Base-by-base conservation (phyloP, 2,329 filamentous ascomycete genomes). In the Aspergillus calidoustus region DNA sequence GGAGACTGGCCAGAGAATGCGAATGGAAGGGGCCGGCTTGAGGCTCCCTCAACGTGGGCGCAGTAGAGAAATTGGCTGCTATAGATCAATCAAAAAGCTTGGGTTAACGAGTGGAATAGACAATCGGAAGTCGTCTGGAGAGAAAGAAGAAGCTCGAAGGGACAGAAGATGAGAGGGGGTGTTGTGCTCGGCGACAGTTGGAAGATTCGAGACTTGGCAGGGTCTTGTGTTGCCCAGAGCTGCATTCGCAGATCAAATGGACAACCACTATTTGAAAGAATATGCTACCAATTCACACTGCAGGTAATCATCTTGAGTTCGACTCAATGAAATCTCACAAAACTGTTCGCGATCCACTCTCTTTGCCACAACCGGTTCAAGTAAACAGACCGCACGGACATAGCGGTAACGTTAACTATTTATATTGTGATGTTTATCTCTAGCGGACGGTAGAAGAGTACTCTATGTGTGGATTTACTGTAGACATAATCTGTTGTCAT, bases 61-160 rank as follows among this genome's bases (percentile, higher is more conserved):
- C 46, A 19, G 43, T 34, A 25, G 23, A 13, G n/a, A 43, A 13
- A 31, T 22, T 17, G 19, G n/a, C 4, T 23, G 17, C 25, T 9
- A 44, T 38, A 25, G 22, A n/a, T 2, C 15, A n/a, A 47, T 19
- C 44, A 25, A 8, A 22, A 19, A 41, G 30, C 25, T 47, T 48
- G 19, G 30, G 38, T 7, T 55, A 64, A 60, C 62, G 62, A 64
- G 54, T 57, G 62, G 52, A 54, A 46, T 47, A 52, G 60, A 55
- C 56, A 52, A 28, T 7, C 38, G 6, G 25, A 57, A 41, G 52
- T 28, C 28, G 41, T 28, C 41, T 50, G 25, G 17, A 47, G 19
- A 31, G 50, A 17, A 31, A 19, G 22, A 28, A 34, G 44, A 15
- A 31, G 30, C 15, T 23, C 28, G 25, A 15, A 13, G 30, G 46